Evolutionary conservation across 2,329 filamentous ascomycete genomes (phyloP), one percentile per base, ranked within the genome.

Genomic region (Fusarium aywerte): DNA sequence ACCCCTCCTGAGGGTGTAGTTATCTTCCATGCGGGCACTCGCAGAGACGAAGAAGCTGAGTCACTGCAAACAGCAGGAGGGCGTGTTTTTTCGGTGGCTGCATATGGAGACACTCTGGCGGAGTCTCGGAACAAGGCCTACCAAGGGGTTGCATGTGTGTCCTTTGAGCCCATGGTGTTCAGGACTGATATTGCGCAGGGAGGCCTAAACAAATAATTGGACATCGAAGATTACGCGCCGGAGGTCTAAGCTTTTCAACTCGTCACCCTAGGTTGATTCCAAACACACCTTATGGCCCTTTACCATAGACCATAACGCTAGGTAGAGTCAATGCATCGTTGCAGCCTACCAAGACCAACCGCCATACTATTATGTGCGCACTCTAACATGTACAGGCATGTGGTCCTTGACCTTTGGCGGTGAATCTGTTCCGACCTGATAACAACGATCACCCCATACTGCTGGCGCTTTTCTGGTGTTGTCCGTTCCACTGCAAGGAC

Each of bases 1-100:
- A 39, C 78, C 87, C 13, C 68, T 69, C 80, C 75, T 42, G 52
- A 61, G 13, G 81, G 83, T 62, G 90, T 87, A 65, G 85, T 90
- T 58, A 86, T 96, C 57, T 97, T 97, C 85, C 93, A 97, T 75
- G 93, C 93, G 4, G 93, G 93, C 21, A 97, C 94, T 4, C 82
- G 83, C 21, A 74, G 89, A 15, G 80, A 84, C 11, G 78, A 71
- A 7, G 65, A 87, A 42, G 32, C 31, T 8, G 83, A 81, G 8
- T 81, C 86, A 53, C 81, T 97, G 8, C 83, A 87, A 70, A 93
- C 92, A 1, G 84, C 89, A 0, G 93, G 93, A 43, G 94, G 94
- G 1, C 87, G 93, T 45, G 93, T 97, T 27, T 96, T 97, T 75
- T 93, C 93, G 3, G 88, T 91, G 4, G 94, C 90, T 15, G 90